Conservation (phyloP, 1,284 basidiomycete genomes). For the Tilletiopsis washingtonensis region DNA sequence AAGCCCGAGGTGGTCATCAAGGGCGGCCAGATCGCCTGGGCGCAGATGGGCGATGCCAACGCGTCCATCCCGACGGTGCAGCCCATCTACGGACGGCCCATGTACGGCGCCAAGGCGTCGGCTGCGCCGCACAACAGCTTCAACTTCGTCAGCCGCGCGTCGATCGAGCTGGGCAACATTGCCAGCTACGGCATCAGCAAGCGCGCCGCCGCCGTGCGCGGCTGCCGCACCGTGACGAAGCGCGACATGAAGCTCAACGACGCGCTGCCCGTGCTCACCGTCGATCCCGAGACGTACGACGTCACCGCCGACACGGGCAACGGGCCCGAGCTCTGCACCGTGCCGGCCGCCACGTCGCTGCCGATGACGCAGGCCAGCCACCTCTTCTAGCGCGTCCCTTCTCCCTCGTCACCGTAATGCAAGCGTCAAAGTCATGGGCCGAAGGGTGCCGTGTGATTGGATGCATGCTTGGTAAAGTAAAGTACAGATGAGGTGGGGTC, state of each 20-base stretch:
- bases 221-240: slow-evolving; percentile 71
- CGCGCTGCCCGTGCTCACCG: slow-evolving; percentile 68
- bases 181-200: slow-evolving; percentile 68
- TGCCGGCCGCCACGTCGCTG: slow-evolving; percentile 30
- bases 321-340: slow-evolving; percentile 23
- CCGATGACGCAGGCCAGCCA: slow-evolving; percentile 27
- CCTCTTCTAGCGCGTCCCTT: no score
- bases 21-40: slow-evolving; percentile 85
- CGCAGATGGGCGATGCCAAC: slow-evolving; percentile 87
- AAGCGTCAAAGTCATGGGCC: no score
- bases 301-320: slow-evolving; percentile 33
- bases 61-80: slow-evolving; percentile 80
- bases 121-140: slow-evolving; percentile 74
- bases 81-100: slow-evolving; percentile 72
- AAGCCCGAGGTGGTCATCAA: slow-evolving; percentile 90
- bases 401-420: no score
- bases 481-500: no score
- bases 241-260: slow-evolving; percentile 90
- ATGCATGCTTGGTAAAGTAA: no score
- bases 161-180: slow-evolving; percentile 54
- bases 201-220: slow-evolving; percentile 64
- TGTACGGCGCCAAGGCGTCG: slow-evolving; percentile 73
- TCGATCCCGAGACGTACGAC: slow-evolving; percentile 82
- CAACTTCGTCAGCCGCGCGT: slow-evolving; percentile 72
- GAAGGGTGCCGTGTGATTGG: no score